phyloP scores from a whole-genome alignment of 2,329 filamentous ascomycete genomes.

The Trichophyton verrucosum region DNA sequence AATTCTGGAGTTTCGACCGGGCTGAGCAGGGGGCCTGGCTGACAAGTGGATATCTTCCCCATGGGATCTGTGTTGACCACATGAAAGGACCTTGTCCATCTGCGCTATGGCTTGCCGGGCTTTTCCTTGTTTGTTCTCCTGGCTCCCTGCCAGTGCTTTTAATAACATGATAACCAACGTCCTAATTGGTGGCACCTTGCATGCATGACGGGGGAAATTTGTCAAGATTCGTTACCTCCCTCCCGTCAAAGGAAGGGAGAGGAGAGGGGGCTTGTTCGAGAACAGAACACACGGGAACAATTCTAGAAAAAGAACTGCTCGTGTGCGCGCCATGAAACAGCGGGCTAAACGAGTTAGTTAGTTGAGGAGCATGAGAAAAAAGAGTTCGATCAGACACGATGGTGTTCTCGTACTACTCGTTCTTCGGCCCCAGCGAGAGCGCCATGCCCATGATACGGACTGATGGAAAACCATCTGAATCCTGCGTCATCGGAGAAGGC shows the following conservation, averaged over 20 bases:
- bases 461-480: not conserved
- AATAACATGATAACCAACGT: not conserved
- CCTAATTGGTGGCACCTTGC: slow-evolving; percentile 1
- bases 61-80: not conserved
- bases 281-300: not conserved
- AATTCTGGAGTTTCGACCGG: slow-evolving; percentile 1
- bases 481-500: slow-evolving; percentile 1
- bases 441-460: not conserved
- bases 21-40: not conserved
- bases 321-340: not conserved
- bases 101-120: not conserved
- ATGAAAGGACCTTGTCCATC: not conserved
- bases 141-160: not conserved
- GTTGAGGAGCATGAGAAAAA: not conserved
- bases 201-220: not conserved
- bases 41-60: not conserved
- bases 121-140: not conserved
- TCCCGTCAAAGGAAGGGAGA: not conserved
- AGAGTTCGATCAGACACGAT: not conserved
- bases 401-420: not conserved
- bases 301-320: not conserved
- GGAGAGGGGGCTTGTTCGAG: not conserved
- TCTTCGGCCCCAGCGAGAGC: not conserved
- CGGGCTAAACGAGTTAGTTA: not conserved
- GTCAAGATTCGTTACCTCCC: not conserved